These are phyloP conservation scores for Phytophthora europaea DNA, from an alignment of 352 stramenopile genomes.

Conservation along the genomic window DNA sequence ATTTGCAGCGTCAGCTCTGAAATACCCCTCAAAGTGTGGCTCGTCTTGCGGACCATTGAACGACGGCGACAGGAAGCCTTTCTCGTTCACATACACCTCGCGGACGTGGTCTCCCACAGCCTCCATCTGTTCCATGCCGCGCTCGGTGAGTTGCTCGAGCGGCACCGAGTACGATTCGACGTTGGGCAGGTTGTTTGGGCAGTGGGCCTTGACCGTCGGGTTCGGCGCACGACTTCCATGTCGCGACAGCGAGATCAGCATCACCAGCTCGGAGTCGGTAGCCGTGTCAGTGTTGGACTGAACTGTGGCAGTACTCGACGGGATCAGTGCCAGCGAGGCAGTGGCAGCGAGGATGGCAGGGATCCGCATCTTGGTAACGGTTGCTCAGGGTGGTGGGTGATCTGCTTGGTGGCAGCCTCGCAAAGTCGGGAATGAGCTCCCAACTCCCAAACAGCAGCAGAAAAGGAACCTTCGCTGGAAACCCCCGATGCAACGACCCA, in stretches of 20 bases:
- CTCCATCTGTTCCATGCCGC: conserved; percentile 80
- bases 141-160: conserved; percentile 79
- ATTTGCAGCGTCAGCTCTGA: conserved; percentile 73
- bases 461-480: conserved; percentile 34
- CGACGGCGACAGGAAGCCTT: conserved; percentile 68
- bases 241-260: conserved; percentile 75
- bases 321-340: conserved; percentile 29
- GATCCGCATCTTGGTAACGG: conserved; percentile 39
- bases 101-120: conserved; percentile 69
- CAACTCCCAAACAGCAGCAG: neutral
- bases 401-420: conserved; percentile 12
- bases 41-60: conserved; percentile 69
- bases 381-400: conserved; percentile 4
- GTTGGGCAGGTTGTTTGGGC: conserved; percentile 74
- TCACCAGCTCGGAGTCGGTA: conserved; percentile 63
- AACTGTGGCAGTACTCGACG: conserved; percentile 10
- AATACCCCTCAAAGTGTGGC: conserved; percentile 78
- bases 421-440: conserved; percentile 33
- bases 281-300: neutral
- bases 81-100: conserved; percentile 74
- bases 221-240: conserved; percentile 83
- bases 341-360: conserved; percentile 33
- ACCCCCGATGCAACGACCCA: conserved; percentile 8
- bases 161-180: conserved; percentile 69
- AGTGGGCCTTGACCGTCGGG: conserved; percentile 65